phyloP scores from a whole-genome alignment of 192 early-diverging fungal species.

The Neocallimastix lanati region DNA sequence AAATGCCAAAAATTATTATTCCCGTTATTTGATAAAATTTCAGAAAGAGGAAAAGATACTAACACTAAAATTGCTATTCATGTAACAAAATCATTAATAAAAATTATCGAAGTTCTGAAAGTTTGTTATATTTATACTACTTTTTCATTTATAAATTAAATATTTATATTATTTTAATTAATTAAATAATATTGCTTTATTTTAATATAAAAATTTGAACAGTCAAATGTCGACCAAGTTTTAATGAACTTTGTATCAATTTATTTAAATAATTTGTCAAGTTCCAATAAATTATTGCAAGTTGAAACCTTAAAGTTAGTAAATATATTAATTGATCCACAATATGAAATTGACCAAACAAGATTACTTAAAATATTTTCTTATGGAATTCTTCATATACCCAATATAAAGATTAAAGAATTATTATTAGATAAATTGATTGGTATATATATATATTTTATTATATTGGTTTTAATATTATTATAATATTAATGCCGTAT shows the following conservation, averaged over 20 bases:
- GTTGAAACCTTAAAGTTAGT: neutral
- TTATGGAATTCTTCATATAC: neutral
- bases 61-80: neutral
- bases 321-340: neutral
- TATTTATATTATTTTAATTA: too few species aligned
- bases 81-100: neutral
- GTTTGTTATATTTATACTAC: too few species aligned
- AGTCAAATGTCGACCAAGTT: neutral
- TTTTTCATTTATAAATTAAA: too few species aligned
- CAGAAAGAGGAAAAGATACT: neutral
- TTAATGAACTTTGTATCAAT: neutral
- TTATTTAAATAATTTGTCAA: neutral
- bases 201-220: too few species aligned
- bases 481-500: too few species aligned
- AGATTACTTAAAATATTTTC: neutral
- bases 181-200: too few species aligned
- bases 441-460: neutral
- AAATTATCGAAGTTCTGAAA: neutral
- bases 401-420: neutral
- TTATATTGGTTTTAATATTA: neutral
- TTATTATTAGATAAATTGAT: neutral
- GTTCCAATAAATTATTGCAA: neutral
- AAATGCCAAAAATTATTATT: neutral
- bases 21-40: neutral
- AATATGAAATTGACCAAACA: neutral